Percentiles rank a stretch among this genome's conserved stretches.
These are phyloP conservation scores for Mycena filopes DNA, from an alignment of 768 basidiomycete genomes.

Conservation along the genomic window DNA sequence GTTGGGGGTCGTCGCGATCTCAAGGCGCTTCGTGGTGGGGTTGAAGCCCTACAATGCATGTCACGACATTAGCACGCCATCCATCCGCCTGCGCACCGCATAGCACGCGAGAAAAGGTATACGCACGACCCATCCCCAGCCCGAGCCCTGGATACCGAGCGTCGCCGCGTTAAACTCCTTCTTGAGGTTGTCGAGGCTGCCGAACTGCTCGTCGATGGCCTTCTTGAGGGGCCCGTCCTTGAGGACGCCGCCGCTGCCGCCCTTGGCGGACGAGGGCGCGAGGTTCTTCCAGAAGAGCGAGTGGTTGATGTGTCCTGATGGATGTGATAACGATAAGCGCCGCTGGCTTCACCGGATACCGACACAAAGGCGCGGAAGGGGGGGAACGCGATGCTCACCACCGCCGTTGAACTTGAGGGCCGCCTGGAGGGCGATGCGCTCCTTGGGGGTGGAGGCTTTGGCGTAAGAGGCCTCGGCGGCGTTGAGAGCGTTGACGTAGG, in stretches of 20 bases:
- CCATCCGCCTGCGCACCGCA: background rate
- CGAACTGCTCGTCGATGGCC: conserved; percentile 72
- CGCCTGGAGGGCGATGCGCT: conserved; percentile 87
- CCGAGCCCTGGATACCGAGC: conserved; percentile 89
- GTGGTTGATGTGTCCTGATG: conserved; percentile 89
- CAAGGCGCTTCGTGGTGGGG: conserved; percentile 73
- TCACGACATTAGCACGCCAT: conserved; percentile 7
- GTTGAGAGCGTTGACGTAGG: conserved; percentile 93
- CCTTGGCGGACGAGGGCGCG: conserved; percentile 65
- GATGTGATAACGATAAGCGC: conserved; percentile 33
- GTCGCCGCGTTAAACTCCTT: conserved; percentile 88
- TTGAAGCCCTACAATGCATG: conserved; percentile 68
- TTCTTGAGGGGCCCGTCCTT: conserved; percentile 72
- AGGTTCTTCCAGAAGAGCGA: conserved; percentile 98
- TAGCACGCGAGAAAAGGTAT: background rate
- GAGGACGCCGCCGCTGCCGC: conserved; percentile 69
- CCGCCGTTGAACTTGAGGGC: conserved; percentile 98
- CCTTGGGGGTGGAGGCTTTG: conserved; percentile 73
- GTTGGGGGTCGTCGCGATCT: conserved; percentile 92
- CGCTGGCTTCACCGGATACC: too few species aligned
- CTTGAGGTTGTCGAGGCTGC: conserved; percentile 75
- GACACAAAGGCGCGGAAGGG: background rate
- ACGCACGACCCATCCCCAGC: conserved; percentile 97
- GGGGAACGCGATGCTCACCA: conserved; percentile 59
- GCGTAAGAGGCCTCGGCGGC: conserved; percentile 85